These are phyloP conservation scores for Willaertia magna DNA, from an alignment of 208 protist species.

Conservation along the genomic window DNA sequence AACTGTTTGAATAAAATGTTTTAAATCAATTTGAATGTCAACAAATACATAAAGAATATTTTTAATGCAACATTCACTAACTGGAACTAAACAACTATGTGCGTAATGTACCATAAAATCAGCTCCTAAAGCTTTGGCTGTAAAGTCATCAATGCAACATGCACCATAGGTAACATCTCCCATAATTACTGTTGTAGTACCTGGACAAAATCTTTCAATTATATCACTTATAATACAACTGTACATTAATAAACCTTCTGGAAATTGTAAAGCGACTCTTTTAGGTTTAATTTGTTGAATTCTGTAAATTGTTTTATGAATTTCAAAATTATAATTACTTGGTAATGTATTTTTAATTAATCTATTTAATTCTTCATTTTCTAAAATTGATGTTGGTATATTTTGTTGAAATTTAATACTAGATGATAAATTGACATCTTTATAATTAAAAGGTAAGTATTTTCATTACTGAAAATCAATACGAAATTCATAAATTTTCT, in stretches of 20 bases:
- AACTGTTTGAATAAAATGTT: constrained; percentile 89
- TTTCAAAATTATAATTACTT: constrained; percentile 95
- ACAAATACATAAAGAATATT: constrained; percentile 98
- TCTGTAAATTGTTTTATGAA: constrained; percentile 91
- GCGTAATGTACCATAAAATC: constrained; percentile 98
- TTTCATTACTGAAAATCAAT: too few relatives aligned
- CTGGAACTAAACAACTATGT: constrained; percentile 89
- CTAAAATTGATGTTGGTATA: background rate
- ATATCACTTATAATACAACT: constrained; percentile 90
- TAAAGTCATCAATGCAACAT: constrained; percentile 97
- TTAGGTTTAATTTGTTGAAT: constrained; percentile 63
- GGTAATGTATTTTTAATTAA: constrained; percentile 47
- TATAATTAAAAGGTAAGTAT: too few relatives aligned
- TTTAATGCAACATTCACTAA: constrained; percentile 38
- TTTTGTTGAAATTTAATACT: background rate
- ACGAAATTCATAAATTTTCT: too few relatives aligned
- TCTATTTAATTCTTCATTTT: constrained; percentile 15
- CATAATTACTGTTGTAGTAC: constrained; percentile 78
- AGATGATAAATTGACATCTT: background rate
- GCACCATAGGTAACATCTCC: constrained; percentile 98
- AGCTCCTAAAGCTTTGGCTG: constrained; percentile 77
- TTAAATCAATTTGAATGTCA: constrained; percentile 91
- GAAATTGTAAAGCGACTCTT: constrained; percentile 92
- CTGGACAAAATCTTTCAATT: constrained; percentile 56
- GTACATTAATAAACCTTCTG: constrained; percentile 93